These are phyloP conservation scores for Sporisorium graminicola DNA, from an alignment of 1,284 basidiomycete genomes.

Conservation along the genomic window DNA sequence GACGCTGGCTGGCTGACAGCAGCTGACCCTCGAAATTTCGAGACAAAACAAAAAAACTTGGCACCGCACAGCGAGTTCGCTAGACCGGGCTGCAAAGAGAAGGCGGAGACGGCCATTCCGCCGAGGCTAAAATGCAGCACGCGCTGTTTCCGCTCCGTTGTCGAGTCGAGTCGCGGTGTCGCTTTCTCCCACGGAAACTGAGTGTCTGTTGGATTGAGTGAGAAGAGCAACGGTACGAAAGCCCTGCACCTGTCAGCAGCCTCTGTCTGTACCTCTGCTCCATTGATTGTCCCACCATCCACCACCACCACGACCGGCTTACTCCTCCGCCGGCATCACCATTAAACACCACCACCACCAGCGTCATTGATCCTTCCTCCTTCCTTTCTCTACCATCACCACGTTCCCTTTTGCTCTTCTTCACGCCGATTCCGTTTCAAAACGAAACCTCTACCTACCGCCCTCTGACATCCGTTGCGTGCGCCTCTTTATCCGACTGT, in stretches of 20 bases:
- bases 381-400: not conserved
- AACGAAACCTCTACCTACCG: not conserved
- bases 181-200: not conserved
- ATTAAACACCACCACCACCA: not conserved
- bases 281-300: too few species aligned
- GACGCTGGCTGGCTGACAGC: not conserved
- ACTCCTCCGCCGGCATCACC: not conserved
- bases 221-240: too few species aligned
- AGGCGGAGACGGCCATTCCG: not conserved
- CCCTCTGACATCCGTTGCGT: not conserved
- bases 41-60: not conserved
- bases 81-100: too few species aligned
- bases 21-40: constrained; percentile 2
- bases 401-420: not conserved
- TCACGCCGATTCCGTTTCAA: not conserved
- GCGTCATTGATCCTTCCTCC: not conserved
- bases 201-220: too few species aligned
- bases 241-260: too few species aligned
- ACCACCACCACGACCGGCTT: not conserved
- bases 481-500: not conserved
- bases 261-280: too few species aligned
- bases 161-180: too few species aligned
- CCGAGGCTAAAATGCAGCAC: not conserved
- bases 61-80: too few species aligned
- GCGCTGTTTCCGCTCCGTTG: not conserved